These are phyloP conservation scores for Deakozyma indianensis DNA, from an alignment of 805 yeast genomes.

Conservation along the genomic window DNA sequence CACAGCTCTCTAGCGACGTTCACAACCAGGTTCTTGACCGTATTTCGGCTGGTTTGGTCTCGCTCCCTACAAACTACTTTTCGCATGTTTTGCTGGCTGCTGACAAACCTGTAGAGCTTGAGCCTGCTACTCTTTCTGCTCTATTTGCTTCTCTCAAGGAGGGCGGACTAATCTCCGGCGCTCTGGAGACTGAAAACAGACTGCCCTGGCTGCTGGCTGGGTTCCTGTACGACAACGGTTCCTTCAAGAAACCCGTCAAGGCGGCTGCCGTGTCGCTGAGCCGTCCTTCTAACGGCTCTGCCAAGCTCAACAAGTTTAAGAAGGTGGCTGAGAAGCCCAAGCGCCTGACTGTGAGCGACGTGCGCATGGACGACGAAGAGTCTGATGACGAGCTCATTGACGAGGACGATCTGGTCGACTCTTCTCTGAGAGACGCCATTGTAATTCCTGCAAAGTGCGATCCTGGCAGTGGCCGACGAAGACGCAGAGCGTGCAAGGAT, in stretches of 20 bases:
- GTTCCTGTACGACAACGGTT: neutral
- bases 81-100: slow-evolving; percentile 6
- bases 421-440: slow-evolving; percentile 26
- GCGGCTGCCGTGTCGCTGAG: neutral
- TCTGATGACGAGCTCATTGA: slow-evolving; percentile 39
- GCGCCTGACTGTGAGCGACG: neutral
- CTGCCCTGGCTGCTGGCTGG: neutral
- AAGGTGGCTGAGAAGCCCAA: neutral
- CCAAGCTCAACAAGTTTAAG: neutral
- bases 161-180: neutral
- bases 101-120: slow-evolving; percentile 2
- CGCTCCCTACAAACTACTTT: slow-evolving; percentile 16
- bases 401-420: slow-evolving; percentile 40
- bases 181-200: neutral
- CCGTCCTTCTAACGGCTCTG: neutral
- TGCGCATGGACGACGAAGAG: slow-evolving; percentile 15
- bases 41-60: slow-evolving; percentile 18
- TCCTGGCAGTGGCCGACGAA: slow-evolving; percentile 31
- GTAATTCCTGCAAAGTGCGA: slow-evolving; percentile 49
- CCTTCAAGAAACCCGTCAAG: neutral
- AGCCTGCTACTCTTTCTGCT: neutral
- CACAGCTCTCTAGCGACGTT: slow-evolving; percentile 3
- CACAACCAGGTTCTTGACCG: slow-evolving; percentile 26
- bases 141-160: neutral
- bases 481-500: slow-evolving; percentile 94